phyloP scores from a whole-genome alignment of 2,329 filamentous ascomycete species.

The Elsinoe necatrix region DNA sequence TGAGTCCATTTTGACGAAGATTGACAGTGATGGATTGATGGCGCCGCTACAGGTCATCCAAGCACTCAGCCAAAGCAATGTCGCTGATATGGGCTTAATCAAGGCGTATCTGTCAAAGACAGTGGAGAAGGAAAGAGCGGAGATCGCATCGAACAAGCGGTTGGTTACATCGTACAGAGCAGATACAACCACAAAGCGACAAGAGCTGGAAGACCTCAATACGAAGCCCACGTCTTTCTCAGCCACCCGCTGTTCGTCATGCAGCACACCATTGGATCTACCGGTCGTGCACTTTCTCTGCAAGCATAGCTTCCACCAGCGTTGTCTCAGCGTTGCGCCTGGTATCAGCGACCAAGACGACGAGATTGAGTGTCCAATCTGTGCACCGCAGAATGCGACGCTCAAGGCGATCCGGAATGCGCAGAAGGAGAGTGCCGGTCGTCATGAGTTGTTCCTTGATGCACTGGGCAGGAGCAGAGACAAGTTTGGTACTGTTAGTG shows the following conservation, averaged over 20 bases:
- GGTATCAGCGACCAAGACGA: slow-evolving; percentile 45
- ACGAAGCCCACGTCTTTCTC: slow-evolving; percentile 83
- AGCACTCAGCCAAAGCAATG: slow-evolving; percentile 66
- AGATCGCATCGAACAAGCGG: slow-evolving; percentile 72
- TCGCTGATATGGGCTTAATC: slow-evolving; percentile 95
- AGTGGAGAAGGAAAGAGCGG: slow-evolving; percentile 77
- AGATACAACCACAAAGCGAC: slow-evolving; percentile 71
- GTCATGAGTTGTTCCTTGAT: slow-evolving; percentile 81
- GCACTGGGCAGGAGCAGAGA: slow-evolving; percentile 71
- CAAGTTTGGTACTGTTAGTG: slow-evolving; percentile 80
- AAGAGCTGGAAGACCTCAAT: slow-evolving; percentile 68
- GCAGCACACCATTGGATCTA: slow-evolving; percentile 68
- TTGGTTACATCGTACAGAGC: slow-evolving; percentile 74
- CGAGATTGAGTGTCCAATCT: slow-evolving; percentile 75
- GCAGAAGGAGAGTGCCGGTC: slow-evolving; percentile 76
- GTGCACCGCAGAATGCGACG: slow-evolving; percentile 73
- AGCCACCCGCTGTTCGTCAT: slow-evolving; percentile 77
- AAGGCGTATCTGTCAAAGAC: slow-evolving; percentile 86
- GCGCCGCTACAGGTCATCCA: slow-evolving; percentile 95
- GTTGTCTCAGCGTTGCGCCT: slow-evolving; percentile 60
- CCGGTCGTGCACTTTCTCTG: slow-evolving; percentile 94
- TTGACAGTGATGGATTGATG: slow-evolving; percentile 86
- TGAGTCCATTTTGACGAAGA: slow-evolving; percentile 68
- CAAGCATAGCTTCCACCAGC: slow-evolving; percentile 93
- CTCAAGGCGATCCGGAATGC: slow-evolving; percentile 78